Evolutionary conservation across 345 rosid genomes (phyloP), one percentile per base, ranked within the genome.

Genomic region (Ricinus communis): DNA sequence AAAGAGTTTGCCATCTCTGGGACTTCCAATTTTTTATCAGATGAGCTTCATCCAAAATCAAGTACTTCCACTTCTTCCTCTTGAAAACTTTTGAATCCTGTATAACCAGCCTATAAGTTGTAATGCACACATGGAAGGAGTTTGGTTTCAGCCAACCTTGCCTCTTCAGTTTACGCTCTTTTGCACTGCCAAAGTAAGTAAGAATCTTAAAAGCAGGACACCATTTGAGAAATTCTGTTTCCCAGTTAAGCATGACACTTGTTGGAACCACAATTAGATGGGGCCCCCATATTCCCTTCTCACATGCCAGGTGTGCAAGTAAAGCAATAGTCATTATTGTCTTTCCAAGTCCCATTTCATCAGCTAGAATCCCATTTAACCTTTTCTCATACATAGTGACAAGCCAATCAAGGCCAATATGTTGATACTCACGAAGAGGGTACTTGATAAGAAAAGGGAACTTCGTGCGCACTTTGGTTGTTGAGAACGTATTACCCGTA

Each of bases 331-430:
- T 96, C 99, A 96, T 93, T 72, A 96, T 96, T 5, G 99, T 96
- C 87, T 96, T 96, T 71, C 99, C 99, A 65, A 96, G 96, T 72
- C 99, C 99, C 99, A 96, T 96, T 86, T 96, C 99, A 87, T 96
- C 99, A 76, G 99, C 99, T 64, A 96, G 78, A 81, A 96, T 96
- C 79, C 99, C 99, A 72, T 96, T 96, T 77, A 96, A 79, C 83
- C 91, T 85, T 85, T 96, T 88, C 87, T 96, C 99, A 83, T 96
- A 92, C 98, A 96, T 92, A 8, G 98, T 91, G 25, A 96, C 99
- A 82, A 96, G 99, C 99, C 99, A 96, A 80, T 96, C 97, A 81
- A 96, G 82, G 59, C 99, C 99, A 82, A 96, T 96, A 79, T 96
- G 99, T 65, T 96, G 99, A 85, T 96, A 96, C 76, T 96, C 99